A percentile compares a stretch with the other conserved stretches of the same genome.
Evolutionary conservation across 2,329 filamentous ascomycete species (phyloP).

Genomic region (Xenoacremonium recifei): DNA sequence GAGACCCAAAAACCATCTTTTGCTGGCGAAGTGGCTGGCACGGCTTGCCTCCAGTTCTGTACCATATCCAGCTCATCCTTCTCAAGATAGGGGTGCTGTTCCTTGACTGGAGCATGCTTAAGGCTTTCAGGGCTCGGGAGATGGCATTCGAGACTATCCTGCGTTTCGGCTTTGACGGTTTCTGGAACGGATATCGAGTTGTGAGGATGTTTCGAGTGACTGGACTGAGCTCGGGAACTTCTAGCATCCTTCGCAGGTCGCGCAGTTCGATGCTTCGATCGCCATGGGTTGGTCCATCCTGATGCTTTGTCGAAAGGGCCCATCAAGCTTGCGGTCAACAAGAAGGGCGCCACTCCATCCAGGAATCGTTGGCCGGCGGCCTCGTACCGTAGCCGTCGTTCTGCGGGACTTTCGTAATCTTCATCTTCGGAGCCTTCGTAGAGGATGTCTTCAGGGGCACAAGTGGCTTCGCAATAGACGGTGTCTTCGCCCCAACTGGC

Average conservation of each 20-base stretch:
- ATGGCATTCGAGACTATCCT: conserved; percentile 34
- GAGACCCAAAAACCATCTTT: conserved; percentile 22
- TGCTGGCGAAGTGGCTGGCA: conserved; percentile 11
- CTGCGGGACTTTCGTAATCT: conserved; percentile 44
- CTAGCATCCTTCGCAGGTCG: conserved; percentile 17
- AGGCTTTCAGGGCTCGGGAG: conserved; percentile 42
- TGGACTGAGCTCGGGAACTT: conserved; percentile 12
- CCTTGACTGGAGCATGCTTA: conserved; percentile 30
- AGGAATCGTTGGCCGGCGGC: conserved; percentile 58
- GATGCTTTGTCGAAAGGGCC: conserved; percentile 56
- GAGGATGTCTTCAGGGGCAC: conserved; percentile 45
- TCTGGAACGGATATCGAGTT: conserved; percentile 16
- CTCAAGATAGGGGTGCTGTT: conserved; percentile 29
- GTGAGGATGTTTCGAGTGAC: conserved; percentile 11
- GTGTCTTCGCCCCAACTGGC: conserved; percentile 28
- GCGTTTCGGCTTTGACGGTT: conserved; percentile 7
- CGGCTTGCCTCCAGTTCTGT: conserved; percentile 31
- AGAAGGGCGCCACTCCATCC: conserved; percentile 50
- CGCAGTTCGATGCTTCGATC: conserved; percentile 25
- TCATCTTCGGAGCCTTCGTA: conserved; percentile 59
- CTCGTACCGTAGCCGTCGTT: conserved; percentile 56
- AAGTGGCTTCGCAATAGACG: conserved; percentile 47
- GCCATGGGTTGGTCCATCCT: conserved; percentile 35
- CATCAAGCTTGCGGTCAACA: conserved; percentile 59
- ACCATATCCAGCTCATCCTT: conserved; percentile 31